These are phyloP conservation scores for Microcera coccophila DNA, from an alignment of 2,329 filamentous ascomycete species.

Conservation along the genomic window DNA sequence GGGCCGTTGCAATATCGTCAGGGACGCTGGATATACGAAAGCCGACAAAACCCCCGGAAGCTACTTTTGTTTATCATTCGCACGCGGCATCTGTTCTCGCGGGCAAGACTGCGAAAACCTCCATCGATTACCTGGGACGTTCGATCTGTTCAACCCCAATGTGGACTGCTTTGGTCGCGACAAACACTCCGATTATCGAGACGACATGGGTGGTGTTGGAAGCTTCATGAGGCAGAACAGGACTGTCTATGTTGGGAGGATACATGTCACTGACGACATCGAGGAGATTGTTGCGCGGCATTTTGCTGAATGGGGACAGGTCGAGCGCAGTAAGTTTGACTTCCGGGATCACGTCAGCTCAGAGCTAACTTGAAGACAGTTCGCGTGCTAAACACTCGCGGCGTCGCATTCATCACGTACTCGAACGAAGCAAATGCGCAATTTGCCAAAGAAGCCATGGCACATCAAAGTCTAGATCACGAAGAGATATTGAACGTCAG, in stretches of 20 bases:
- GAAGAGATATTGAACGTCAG: slow-evolving; percentile 90
- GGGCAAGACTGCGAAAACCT: slow-evolving; percentile 93
- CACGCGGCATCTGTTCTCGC: slow-evolving; percentile 75
- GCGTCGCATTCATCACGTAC: slow-evolving; percentile 95
- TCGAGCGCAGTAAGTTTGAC: slow-evolving; percentile 62
- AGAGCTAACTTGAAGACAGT: slow-evolving; percentile 35
- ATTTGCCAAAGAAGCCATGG: slow-evolving; percentile 94
- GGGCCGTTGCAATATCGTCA: slow-evolving; percentile 80
- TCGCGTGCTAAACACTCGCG: slow-evolving; percentile 80
- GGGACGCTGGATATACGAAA: slow-evolving; percentile 73
- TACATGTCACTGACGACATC: slow-evolving; percentile 94
- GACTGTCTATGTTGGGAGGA: slow-evolving; percentile 88
- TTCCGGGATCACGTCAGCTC: background rate
- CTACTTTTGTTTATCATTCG: slow-evolving; percentile 92
- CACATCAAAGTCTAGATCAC: slow-evolving; percentile 87
- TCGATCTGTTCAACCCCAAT: slow-evolving; percentile 89
- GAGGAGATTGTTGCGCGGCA: slow-evolving; percentile 93
- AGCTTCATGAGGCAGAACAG: slow-evolving; percentile 91
- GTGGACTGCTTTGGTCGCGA: slow-evolving; percentile 86
- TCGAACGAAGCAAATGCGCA: slow-evolving; percentile 84
- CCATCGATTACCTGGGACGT: slow-evolving; percentile 79
- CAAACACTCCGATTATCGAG: slow-evolving; percentile 87
- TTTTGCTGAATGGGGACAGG: slow-evolving; percentile 93
- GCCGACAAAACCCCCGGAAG: slow-evolving; percentile 73
- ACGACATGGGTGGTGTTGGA: slow-evolving; percentile 97